Base-by-base conservation (phyloP, 1,284 basidiomycete species). In the Lentinus polychrous region DNA sequence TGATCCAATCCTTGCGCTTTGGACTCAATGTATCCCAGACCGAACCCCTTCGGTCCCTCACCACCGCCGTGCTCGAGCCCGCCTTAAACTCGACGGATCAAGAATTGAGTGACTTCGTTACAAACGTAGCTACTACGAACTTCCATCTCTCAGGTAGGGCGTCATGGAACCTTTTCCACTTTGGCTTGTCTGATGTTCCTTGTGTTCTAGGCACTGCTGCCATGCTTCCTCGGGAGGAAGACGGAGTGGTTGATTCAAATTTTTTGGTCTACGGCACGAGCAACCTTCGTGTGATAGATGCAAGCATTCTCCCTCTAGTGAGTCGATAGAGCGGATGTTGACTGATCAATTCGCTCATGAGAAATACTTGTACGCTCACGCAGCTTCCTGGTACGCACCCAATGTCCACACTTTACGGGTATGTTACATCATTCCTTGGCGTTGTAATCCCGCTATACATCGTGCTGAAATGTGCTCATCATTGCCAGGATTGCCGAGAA, bases 281-380 rank as follows among this genome's bases (percentile, higher is more conserved):
- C 34, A 70, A 70, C 48, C 40, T 71, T 8, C 60, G 69, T 5
- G 65, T 70, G n/a, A 64, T 63, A 33, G 67, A 69, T 55, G 40
- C 65, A 12, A 64, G 62, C 2, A 55, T 69, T 22, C 43, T 60
- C 1, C 63, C 64, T 4, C 49, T 66, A 40, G 65, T 64, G 14
- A 49, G 52, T 46, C n/a, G 27, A 27, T 27, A 27, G 27, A 27
- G 27, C 27, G 10, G 27, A 27, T 27, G 27, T 5, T 27, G 27
- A 27, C 10, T 4, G 27, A 5, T 5, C 10, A 4, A 27, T 27
- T 4, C 27, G 27, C 27, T 27, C 27, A 24, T 32, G 31, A 5
- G 22, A 18, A n/a, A 6, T 15, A 14, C 14, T 37, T 12, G 12
- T 37, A 34, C 33, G 8, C 33, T n/a, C n/a, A n/a, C n/a, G 8